Evolutionary conservation across 176 grass and related monocot genomes (phyloP).

Genomic region (Ampelocalamus luodianensis): DNA sequence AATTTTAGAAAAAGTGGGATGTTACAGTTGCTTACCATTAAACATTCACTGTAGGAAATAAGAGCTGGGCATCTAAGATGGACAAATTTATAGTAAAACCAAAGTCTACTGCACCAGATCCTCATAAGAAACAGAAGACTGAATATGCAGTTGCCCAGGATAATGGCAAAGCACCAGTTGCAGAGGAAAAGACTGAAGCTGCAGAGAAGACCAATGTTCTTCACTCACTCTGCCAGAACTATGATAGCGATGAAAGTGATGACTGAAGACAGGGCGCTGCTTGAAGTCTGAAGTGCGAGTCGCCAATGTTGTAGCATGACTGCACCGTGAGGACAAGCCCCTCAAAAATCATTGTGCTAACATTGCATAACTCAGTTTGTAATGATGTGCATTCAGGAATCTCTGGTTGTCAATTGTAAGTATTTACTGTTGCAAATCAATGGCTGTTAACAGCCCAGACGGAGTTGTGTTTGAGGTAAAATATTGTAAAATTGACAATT

Average conservation of each 20-base stretch:
- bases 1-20: too few relatives aligned
- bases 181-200: constrained; percentile 12
- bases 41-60: constrained; percentile 37
- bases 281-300: background rate
- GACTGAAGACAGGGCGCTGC: background rate
- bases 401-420: background rate
- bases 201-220: constrained; percentile 48
- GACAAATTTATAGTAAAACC: constrained; percentile 59
- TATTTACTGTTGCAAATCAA: background rate
- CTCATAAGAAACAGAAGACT: constrained; percentile 42
- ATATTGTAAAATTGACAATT: background rate
- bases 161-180: constrained; percentile 16
- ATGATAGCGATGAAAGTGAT: constrained; percentile 56
- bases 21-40: constrained; percentile 35
- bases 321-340: background rate
- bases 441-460: constrained; percentile 16
- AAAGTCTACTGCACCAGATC: constrained; percentile 25
- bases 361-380: constrained; percentile 2
- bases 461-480: background rate
- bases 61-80: constrained; percentile 45
- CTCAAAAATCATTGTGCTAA: background rate
- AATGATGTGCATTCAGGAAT: background rate
- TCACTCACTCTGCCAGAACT: constrained; percentile 55
- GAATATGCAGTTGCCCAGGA: background rate
- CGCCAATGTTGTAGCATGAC: background rate